phyloP scores from a whole-genome alignment of 768 basidiomycete genomes.

The Lactifluus hygrophoroides region DNA sequence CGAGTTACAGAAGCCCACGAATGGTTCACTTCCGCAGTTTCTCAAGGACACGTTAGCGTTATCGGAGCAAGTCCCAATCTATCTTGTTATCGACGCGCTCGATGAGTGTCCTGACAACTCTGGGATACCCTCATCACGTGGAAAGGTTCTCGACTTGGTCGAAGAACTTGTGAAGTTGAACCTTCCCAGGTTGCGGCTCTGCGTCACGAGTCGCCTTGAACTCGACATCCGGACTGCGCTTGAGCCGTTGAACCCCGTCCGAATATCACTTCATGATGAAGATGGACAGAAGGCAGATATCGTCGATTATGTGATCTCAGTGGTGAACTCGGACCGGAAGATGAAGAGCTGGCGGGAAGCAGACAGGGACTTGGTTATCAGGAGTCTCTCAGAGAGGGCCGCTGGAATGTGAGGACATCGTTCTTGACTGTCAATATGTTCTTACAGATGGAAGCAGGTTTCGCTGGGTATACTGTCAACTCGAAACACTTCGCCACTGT shows the following conservation, averaged over 20 bases:
- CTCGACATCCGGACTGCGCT: background rate
- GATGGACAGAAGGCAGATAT: background rate
- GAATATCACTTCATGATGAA: background rate
- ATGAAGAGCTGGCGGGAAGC: background rate
- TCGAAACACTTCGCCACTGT: background rate
- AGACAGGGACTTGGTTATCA: background rate
- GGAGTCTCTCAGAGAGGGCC: background rate
- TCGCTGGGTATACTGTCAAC: background rate
- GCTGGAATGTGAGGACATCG: background rate
- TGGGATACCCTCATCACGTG: background rate
- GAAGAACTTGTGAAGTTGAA: background rate
- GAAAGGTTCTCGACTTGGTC: background rate
- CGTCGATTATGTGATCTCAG: background rate
- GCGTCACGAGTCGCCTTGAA: background rate
- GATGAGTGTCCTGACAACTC: background rate
- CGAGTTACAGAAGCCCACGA: background rate
- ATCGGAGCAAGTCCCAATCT: background rate
- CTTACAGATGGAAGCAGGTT: background rate
- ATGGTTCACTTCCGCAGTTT: background rate
- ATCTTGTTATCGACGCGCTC: background rate
- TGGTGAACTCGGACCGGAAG: background rate
- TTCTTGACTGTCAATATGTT: background rate
- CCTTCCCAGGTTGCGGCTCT: background rate
- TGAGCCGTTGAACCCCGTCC: background rate
- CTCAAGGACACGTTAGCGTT: background rate